phyloP scores from a whole-genome alignment of 345 rosid species.

The Pelargonium nanum region DNA sequence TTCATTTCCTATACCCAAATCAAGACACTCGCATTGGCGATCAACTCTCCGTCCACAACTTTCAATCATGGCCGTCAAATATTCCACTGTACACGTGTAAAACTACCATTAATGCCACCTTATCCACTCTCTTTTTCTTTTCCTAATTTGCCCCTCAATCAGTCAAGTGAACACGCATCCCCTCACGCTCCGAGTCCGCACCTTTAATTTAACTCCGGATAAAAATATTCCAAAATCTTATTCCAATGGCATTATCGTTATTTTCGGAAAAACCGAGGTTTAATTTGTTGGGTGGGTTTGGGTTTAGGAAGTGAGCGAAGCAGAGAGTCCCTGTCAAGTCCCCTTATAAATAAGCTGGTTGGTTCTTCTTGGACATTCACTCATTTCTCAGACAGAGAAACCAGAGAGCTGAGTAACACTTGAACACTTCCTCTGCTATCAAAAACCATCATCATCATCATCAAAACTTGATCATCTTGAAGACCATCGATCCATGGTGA shows the following conservation, averaged over 20 bases:
- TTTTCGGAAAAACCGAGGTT: neutral
- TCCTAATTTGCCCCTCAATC: neutral
- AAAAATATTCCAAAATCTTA: neutral
- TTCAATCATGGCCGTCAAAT: neutral
- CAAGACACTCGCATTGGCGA: neutral
- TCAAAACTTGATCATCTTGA: constrained; percentile 13
- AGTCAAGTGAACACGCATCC: neutral
- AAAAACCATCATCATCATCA: neutral
- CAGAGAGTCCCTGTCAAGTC: neutral
- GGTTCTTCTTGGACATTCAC: neutral
- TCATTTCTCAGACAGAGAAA: constrained; percentile 4
- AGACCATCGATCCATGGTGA: too few relatives aligned
- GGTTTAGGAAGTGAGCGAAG: neutral
- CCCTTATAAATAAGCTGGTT: neutral
- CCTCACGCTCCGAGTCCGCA: neutral
- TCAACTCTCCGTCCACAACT: neutral
- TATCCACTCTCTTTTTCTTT: neutral
- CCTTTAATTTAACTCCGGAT: neutral
- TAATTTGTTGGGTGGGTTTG: neutral
- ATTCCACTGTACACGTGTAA: neutral
- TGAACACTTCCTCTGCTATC: neutral
- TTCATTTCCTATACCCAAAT: constrained; percentile 1
- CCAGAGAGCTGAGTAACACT: constrained; percentile 1
- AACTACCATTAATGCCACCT: neutral
- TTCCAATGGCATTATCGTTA: constrained; percentile 1